A percentile compares a stretch with the other conserved stretches of the same genome.
phyloP scores from a whole-genome alignment of 805 yeast genomes.

The Pichia gijzeniarum region DNA sequence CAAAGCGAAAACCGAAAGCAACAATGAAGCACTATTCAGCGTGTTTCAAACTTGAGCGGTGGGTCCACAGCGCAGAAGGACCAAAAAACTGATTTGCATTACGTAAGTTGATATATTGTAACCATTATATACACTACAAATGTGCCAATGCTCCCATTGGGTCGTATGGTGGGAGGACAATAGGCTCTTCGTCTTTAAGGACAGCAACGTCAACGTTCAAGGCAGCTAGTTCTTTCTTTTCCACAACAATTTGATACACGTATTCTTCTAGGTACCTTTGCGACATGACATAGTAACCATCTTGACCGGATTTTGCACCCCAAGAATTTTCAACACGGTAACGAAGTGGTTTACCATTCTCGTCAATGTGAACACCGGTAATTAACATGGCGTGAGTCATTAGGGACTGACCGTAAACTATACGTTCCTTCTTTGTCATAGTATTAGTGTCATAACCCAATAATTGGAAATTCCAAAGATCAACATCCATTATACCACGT shows the following conservation, averaged over 20 bases:
- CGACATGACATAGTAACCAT: conserved; percentile 66
- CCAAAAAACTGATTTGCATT: too few relatives aligned
- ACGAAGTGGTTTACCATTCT: conserved; percentile 51
- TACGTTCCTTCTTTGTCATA: conserved; percentile 56
- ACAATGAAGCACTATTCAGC: too few relatives aligned
- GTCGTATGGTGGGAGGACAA: conserved; percentile 68
- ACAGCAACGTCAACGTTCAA: conserved; percentile 19
- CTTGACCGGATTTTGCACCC: conserved; percentile 62
- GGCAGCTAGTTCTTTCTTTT: conserved; percentile 35
- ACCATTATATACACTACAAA: not conserved
- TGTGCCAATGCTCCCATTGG: conserved; percentile 72
- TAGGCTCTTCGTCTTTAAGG: conserved; percentile 39
- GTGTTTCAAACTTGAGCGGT: too few relatives aligned
- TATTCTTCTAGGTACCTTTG: conserved; percentile 70
- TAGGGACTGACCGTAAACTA: conserved; percentile 60
- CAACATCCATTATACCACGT: conserved; percentile 67
- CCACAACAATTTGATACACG: conserved; percentile 66
- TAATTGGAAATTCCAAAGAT: conserved; percentile 59
- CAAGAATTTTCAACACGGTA: conserved; percentile 76
- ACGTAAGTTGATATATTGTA: not conserved
- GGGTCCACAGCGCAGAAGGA: too few relatives aligned
- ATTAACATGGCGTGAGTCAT: conserved; percentile 92
- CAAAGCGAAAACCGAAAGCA: too few relatives aligned
- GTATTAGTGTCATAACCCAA: conserved; percentile 45
- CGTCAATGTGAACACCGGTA: conserved; percentile 73